These are phyloP conservation scores for Metschnikowia peoriensis DNA, from an alignment of 805 yeast genomes.

Conservation along the genomic window DNA sequence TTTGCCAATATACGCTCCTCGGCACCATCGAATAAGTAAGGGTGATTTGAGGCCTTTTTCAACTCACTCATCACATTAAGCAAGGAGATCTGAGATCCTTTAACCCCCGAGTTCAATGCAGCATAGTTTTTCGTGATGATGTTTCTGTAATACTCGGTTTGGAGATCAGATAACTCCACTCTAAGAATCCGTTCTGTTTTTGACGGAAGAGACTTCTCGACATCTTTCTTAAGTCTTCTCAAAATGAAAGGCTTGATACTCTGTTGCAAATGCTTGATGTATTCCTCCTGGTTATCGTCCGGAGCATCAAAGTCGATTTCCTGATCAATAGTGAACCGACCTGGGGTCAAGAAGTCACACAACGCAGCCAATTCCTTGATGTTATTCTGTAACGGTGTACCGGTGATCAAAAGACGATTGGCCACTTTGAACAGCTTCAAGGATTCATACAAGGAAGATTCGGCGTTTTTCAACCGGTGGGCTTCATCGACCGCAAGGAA, in stretches of 20 bases:
- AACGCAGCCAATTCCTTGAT: constrained; percentile 93
- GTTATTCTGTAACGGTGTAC: constrained; percentile 96
- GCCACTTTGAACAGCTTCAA: constrained; percentile 76
- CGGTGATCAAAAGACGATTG: constrained; percentile 88
- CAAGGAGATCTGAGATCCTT: constrained; percentile 73
- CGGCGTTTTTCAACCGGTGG: constrained; percentile 92
- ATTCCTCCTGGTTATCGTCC: constrained; percentile 80
- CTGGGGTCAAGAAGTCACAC: constrained; percentile 95
- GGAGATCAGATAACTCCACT: constrained; percentile 92
- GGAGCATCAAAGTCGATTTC: constrained; percentile 94
- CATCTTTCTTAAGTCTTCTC: constrained; percentile 94
- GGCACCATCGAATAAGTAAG: constrained; percentile 90
- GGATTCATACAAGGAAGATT: constrained; percentile 88
- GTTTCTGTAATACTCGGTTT: constrained; percentile 92
- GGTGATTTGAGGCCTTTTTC: constrained; percentile 96
- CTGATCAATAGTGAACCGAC: constrained; percentile 82
- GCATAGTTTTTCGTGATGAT: constrained; percentile 88
- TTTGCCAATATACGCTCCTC: constrained; percentile 76
- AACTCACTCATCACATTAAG: constrained; percentile 92
- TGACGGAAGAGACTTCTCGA: constrained; percentile 93
- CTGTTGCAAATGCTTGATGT: constrained; percentile 80
- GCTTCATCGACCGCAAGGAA: constrained; percentile 98
- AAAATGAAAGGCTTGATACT: constrained; percentile 89
- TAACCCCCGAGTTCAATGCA: constrained; percentile 83
- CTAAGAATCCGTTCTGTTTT: constrained; percentile 93